Base-by-base conservation (phyloP, 148 eudicot species). In the Rhododendron ferrugineum region DNA sequence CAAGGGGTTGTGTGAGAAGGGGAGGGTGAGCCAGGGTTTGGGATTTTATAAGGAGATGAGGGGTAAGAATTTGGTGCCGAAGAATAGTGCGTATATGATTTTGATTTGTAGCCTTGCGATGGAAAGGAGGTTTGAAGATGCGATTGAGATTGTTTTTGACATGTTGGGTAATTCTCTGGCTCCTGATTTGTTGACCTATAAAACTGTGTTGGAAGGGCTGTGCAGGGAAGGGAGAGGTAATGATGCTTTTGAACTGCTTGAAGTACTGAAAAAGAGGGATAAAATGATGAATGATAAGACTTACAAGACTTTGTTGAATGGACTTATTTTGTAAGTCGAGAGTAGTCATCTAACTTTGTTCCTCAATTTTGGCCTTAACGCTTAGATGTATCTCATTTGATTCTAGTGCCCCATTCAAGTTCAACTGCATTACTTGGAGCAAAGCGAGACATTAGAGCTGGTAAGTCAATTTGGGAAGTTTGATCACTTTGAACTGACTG, bases 1-100 rank as follows among this genome's bases (percentile, higher is more conserved):
- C 0, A 92, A 89, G 82, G 99, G 98, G 52, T 90, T 93, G 88
- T 97, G 99, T 89, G 98, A 97, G 94, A 97, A 95, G 83, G 98
- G 93, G 70, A 90, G 95, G 87, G 92, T 90, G 80, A 85, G 80
- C 58, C 89, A 87, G 82, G 98, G 96, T 8, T 90, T 94, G 37
- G 92, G 87, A 40, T 94, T 87, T 81, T 95, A 87, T 79, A 87
- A 86, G 88, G 98, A 93, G 86, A 93, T 91, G 96, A 93, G 91
- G 85, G 93, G 49, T 87, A 97, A 91, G 80, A 87, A 73, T 47
- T 87, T 96, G 89, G 92, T 92, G 86, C 92, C 93, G 1, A 95
- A 91, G 86, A 92, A 85, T 86, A 93, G 96, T 70, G 72, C 92
- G 3, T 92, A 85, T 56, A 84, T 93, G 95, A 86, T 94, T 8